phyloP scores from a whole-genome alignment of 257 asterid genomes.

The Marsdenia floribunda region DNA sequence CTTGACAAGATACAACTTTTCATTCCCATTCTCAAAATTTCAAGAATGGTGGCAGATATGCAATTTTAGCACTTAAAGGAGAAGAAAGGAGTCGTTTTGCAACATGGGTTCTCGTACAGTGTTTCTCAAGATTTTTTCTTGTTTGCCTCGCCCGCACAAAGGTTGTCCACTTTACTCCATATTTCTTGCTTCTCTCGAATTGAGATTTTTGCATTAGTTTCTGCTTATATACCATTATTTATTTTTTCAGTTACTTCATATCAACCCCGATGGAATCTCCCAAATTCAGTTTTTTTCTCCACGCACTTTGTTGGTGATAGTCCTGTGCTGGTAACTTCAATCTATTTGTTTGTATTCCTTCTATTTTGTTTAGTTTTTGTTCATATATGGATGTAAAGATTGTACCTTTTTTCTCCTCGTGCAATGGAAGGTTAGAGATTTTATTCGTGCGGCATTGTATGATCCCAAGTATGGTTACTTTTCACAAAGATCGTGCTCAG shows the following conservation, averaged over 20 bases:
- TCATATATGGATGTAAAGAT: conserved; percentile 3
- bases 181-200: not conserved
- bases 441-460: conserved; percentile 71
- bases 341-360: not conserved
- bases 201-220: not conserved
- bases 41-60: not conserved
- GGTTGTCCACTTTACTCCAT: conserved; percentile 28
- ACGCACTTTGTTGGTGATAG: conserved; percentile 60
- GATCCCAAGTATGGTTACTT: conserved; percentile 80
- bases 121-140: conserved; percentile 38
- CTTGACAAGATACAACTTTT: not conserved
- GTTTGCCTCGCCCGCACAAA: conserved; percentile 33
- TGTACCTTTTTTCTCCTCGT: conserved; percentile 10
- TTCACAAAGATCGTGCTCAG: conserved; percentile 79
- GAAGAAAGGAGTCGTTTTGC: not conserved
- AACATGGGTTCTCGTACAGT: conserved; percentile 60
- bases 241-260: conserved; percentile 43
- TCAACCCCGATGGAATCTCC: conserved; percentile 10
- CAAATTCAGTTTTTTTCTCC: conserved; percentile 47
- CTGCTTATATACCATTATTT: not conserved
- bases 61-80: not conserved
- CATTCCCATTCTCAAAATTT: not conserved
- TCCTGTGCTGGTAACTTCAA: conserved; percentile 56
- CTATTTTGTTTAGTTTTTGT: not conserved
- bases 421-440: conserved; percentile 68